Conservation (phyloP, 805 yeast species). For the Komagataella kurtzmanii region DNA sequence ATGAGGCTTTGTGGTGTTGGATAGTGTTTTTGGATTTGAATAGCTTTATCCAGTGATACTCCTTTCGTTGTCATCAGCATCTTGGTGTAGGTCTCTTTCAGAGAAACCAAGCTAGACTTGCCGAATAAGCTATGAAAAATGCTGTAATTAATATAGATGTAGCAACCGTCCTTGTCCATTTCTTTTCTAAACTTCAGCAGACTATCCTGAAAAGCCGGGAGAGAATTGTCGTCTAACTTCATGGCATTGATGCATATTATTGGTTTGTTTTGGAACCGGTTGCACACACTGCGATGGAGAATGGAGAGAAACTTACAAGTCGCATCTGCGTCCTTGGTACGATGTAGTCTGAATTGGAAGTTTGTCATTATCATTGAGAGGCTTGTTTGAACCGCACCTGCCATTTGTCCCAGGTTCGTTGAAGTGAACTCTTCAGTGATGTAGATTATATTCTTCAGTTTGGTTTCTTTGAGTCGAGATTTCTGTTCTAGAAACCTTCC, state of each 20-base stretch:
- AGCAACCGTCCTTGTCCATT: slow-evolving; percentile 20
- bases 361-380: slow-evolving; percentile 56
- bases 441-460: slow-evolving; percentile 55
- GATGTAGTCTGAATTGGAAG: slow-evolving; percentile 51
- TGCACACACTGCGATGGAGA: slow-evolving; percentile 30
- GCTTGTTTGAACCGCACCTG: slow-evolving; percentile 63
- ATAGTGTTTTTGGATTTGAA: slow-evolving; percentile 54
- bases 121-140: slow-evolving; percentile 57
- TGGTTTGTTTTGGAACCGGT: slow-evolving; percentile 21
- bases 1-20: slow-evolving; percentile 59
- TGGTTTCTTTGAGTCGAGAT: slow-evolving; percentile 55
- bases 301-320: slow-evolving; percentile 48
- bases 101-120: slow-evolving; percentile 57
- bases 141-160: slow-evolving; percentile 29
- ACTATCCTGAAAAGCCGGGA: slow-evolving; percentile 25
- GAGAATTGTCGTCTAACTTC: slow-evolving; percentile 30
- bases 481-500: slow-evolving; percentile 88
- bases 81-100: slow-evolving; percentile 60
- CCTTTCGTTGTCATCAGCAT: slow-evolving; percentile 77
- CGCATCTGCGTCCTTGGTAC: slow-evolving; percentile 62
- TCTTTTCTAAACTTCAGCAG: slow-evolving; percentile 28
- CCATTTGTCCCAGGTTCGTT: slow-evolving; percentile 30
- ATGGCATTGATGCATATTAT: slow-evolving; percentile 39
- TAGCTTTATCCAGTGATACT: slow-evolving; percentile 74
- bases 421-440: slow-evolving; percentile 63